phyloP scores from a whole-genome alignment of 495 filamentous ascomycete genomes.

The Saxophila tyrrhenica region DNA sequence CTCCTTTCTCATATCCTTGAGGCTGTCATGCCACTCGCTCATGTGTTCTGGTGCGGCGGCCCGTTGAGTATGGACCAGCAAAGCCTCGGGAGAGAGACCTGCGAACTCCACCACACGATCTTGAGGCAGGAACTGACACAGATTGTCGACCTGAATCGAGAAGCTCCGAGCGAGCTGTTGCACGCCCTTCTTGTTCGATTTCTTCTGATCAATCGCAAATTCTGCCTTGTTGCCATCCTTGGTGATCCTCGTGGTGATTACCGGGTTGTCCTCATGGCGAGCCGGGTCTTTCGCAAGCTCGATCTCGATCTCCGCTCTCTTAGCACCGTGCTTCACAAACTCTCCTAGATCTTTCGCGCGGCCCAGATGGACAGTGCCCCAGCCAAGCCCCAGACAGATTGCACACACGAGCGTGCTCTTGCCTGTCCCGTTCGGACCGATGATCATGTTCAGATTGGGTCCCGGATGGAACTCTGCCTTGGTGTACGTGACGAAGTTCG shows the following conservation, averaged over 20 bases:
- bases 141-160: constrained; percentile 89
- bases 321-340: constrained; percentile 83
- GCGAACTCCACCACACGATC: constrained; percentile 95
- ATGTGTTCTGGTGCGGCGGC: constrained; percentile 76
- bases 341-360: constrained; percentile 75
- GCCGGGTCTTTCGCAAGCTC: constrained; percentile 55
- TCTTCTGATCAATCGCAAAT: constrained; percentile 58
- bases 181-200: constrained; percentile 46
- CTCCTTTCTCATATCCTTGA: constrained; percentile 57
- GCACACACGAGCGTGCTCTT: constrained; percentile 97
- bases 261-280: constrained; percentile 45
- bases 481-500: constrained; percentile 93
- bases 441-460: constrained; percentile 95
- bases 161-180: constrained; percentile 53
- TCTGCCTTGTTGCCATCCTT: constrained; percentile 67
- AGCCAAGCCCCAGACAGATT: constrained; percentile 88
- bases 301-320: constrained; percentile 74
- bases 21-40: constrained; percentile 60
- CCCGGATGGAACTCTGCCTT: constrained; percentile 80
- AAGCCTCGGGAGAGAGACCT: constrained; percentile 68
- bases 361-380: constrained; percentile 60
- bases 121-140: constrained; percentile 95
- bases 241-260: constrained; percentile 65
- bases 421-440: constrained; percentile 93
- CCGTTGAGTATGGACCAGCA: constrained; percentile 72